Conservation (phyloP, 2,329 filamentous ascomycete species). For the Colletotrichum tropicale region DNA sequence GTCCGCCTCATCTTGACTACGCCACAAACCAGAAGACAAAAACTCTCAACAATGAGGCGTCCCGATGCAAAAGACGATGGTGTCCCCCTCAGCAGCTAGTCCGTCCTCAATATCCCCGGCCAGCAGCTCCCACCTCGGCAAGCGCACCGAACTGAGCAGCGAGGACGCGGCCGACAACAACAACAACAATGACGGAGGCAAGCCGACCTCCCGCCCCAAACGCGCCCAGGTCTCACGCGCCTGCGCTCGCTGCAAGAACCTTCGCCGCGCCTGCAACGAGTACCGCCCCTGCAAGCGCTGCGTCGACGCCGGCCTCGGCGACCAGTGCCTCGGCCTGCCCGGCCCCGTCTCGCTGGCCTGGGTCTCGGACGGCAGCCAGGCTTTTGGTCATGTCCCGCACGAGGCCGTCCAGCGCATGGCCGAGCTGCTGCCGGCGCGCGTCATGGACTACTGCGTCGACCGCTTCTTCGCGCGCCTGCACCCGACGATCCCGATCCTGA, state of each 20-base stretch:
- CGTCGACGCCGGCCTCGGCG: slow-evolving; percentile 42
- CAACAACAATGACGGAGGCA: not conserved
- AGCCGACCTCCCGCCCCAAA: slow-evolving; percentile 10
- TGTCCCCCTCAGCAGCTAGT: slow-evolving; percentile 20
- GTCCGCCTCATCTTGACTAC: not conserved
- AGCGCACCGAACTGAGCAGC: not conserved
- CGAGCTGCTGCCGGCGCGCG: slow-evolving; percentile 34
- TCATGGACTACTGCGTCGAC: slow-evolving; percentile 41
- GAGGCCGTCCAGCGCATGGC: slow-evolving; percentile 31
- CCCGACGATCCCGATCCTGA: slow-evolving; percentile 49
- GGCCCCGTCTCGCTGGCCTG: slow-evolving; percentile 19
- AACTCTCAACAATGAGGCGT: slow-evolving; percentile 12
- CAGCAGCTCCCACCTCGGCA: slow-evolving; percentile 19
- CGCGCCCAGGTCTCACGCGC: slow-evolving; percentile 45
- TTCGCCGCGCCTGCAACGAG: slow-evolving; percentile 49
- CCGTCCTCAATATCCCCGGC: slow-evolving; percentile 14
- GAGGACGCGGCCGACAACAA: not conserved
- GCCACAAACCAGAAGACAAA: not conserved
- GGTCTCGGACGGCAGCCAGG: slow-evolving; percentile 23
- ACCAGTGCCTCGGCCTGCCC: slow-evolving; percentile 36
- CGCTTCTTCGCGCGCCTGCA: slow-evolving; percentile 44
- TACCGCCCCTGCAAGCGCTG: slow-evolving; percentile 47
- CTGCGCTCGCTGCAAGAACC: slow-evolving; percentile 45
- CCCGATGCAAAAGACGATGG: slow-evolving; percentile 15
- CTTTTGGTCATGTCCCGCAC: slow-evolving; percentile 25